phyloP scores from a whole-genome alignment of 139 green algal species.

The Chlamydomonas urium region DNA sequence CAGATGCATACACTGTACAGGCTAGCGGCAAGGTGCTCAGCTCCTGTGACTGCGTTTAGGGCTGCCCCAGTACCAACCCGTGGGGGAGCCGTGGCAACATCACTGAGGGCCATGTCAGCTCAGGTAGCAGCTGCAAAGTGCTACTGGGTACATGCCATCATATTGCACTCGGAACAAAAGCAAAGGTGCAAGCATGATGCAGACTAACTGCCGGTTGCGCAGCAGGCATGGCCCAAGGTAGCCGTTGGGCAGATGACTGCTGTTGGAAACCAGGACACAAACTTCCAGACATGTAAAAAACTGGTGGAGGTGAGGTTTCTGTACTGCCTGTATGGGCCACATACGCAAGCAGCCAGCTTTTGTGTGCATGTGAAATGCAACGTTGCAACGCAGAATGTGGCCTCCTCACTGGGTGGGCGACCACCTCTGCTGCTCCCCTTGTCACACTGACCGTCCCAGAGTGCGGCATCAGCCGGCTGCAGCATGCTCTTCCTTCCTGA shows the following conservation, averaged over 20 bases:
- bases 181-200: no score
- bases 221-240: constrained; percentile 23
- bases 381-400: not conserved
- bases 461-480: constrained; percentile 38
- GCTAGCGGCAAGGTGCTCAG: no score
- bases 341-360: not conserved
- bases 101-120: no score
- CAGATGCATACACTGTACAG: no score
- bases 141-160: no score
- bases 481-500: constrained; percentile 92
- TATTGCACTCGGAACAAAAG: no score
- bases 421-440: not conserved
- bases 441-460: constrained; percentile 21
- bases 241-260: constrained; percentile 78
- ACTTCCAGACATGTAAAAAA: constrained; percentile 49
- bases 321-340: not conserved
- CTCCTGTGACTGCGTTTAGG: no score
- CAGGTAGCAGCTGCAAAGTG: no score
- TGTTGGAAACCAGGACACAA: constrained; percentile 37
- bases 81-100: no score
- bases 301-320: constrained; percentile 43
- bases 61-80: no score
- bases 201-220: not conserved
- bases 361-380: not conserved
- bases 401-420: not conserved